Percentiles rank a stretch among this genome's conserved stretches.
Evolutionary conservation across 306 rosid genomes (phyloP).

Genomic region (barrel medic (Medicago truncatula)): MtrunA17r5.0-ANR NC_053048.1:46749001-46749500

Average conservation of each 20-base stretch:
- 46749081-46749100: no score
- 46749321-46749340: not conserved
- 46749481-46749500: slow-evolving; percentile 9
- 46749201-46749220: not conserved
- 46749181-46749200: not conserved
- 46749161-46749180: not conserved
- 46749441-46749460: slow-evolving; percentile 25
- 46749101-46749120: no score
- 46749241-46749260: not conserved
- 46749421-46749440: slow-evolving; percentile 13
- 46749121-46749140: no score
- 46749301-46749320: not conserved
- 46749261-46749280: not conserved
- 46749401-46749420: slow-evolving; percentile 7
- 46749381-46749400: slow-evolving; percentile 1
- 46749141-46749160: not conserved
- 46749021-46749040: no score
- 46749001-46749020: no score
- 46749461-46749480: not conserved
- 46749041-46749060: no score
- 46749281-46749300: not conserved
- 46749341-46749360: not conserved
- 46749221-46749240: not conserved
- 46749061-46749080: no score
- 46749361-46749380: not conserved